Percentiles rank a stretch among this genome's conserved stretches.
phyloP scores from a whole-genome alignment of 805 yeast species.

The Candida lessepsii region DNA sequence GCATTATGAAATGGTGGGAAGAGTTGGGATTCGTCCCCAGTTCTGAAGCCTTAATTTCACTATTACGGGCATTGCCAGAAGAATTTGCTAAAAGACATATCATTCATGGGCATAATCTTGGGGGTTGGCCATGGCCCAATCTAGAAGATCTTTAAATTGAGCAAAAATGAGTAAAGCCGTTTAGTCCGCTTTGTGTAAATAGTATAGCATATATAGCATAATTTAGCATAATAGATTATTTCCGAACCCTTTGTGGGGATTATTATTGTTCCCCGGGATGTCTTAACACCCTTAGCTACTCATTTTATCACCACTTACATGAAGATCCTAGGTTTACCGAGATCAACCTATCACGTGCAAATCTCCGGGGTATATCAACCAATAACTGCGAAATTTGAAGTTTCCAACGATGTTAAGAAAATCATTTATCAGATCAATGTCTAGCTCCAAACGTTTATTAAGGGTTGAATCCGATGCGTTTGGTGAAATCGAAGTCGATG shows the following conservation, averaged over 20 bases:
- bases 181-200: no score
- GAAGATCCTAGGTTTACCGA: no score
- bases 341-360: background rate
- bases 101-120: constrained; percentile 29
- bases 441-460: constrained; percentile 25
- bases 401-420: constrained; percentile 26
- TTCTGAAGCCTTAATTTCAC: constrained; percentile 34
- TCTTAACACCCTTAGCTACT: no score
- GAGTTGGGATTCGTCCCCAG: constrained; percentile 43
- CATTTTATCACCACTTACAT: no score
- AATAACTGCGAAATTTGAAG: background rate
- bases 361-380: constrained; percentile 2
- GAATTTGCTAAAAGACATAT: constrained; percentile 39
- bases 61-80: constrained; percentile 38
- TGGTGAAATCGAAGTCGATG: constrained; percentile 91
- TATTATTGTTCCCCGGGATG: no score
- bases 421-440: constrained; percentile 25
- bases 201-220: no score
- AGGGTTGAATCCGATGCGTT: constrained; percentile 94
- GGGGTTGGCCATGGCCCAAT: constrained; percentile 38
- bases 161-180: background rate
- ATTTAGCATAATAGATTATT: background rate
- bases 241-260: background rate
- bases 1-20: constrained; percentile 56
- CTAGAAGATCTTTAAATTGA: constrained; percentile 17